Evolutionary conservation across 306 rosid species (phyloP).

Genomic region (Cicer arietinum): DNA sequence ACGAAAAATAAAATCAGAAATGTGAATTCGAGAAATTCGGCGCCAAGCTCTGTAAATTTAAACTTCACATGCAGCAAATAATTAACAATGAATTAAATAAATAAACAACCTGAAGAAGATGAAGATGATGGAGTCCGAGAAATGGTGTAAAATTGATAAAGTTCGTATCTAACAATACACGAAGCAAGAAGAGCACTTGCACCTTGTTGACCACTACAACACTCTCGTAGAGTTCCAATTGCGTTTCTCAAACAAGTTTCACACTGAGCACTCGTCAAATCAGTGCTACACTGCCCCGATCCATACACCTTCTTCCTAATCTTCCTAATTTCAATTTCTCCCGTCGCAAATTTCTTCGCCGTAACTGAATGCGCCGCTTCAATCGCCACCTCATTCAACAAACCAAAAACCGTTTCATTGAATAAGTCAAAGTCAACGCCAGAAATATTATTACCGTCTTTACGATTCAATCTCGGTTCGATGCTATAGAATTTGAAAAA

Average conservation of each 20-base stretch:
- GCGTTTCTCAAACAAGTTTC: constrained; percentile 38
- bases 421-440: constrained; percentile 25
- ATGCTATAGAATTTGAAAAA: constrained; percentile 28
- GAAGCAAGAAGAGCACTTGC: constrained; percentile 40
- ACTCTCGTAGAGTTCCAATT: neutral
- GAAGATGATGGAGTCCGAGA: neutral
- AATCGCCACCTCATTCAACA: constrained; percentile 37
- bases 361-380: constrained; percentile 17
- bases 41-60: no score
- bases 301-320: constrained; percentile 37
- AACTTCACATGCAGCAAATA: no score
- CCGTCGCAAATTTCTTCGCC: constrained; percentile 42
- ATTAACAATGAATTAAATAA: neutral
- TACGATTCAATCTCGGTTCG: neutral
- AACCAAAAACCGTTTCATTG: constrained; percentile 9
- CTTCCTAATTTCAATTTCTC: neutral
- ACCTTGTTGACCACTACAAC: constrained; percentile 38
- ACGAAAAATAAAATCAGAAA: no score
- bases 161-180: constrained; percentile 44
- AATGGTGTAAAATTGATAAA: constrained; percentile 38
- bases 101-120: neutral
- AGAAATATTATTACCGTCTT: constrained; percentile 10
- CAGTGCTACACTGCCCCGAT: constrained; percentile 40
- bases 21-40: no score
- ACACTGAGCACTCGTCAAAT: constrained; percentile 19